Conservation (phyloP, 177 flowering plant species). For the Vitis hybrid region DNA sequence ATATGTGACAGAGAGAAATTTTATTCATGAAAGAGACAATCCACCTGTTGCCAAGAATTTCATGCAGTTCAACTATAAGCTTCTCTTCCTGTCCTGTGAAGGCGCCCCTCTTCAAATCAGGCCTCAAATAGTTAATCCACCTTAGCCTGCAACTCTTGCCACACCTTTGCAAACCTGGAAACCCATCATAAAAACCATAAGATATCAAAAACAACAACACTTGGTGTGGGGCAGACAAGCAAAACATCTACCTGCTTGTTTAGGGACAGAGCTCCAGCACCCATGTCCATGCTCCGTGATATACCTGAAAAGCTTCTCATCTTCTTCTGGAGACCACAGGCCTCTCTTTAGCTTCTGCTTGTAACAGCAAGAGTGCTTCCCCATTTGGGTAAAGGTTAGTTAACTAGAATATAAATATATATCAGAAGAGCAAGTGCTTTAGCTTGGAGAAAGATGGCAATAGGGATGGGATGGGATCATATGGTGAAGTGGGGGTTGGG, state of each 20-base stretch:
- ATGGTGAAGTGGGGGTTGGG: too few relatives aligned
- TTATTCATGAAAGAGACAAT: too few relatives aligned
- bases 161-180: constrained; percentile 55
- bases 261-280: constrained; percentile 75
- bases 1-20: too few relatives aligned
- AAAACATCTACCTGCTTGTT: constrained; percentile 46
- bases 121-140: constrained; percentile 66
- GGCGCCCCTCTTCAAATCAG: constrained; percentile 66
- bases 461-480: too few relatives aligned
- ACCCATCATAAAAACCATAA: too few relatives aligned
- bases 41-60: constrained; percentile 59
- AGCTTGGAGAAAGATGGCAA: too few relatives aligned
- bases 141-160: constrained; percentile 67
- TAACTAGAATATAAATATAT: too few relatives aligned
- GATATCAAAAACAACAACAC: too few relatives aligned
- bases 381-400: constrained; percentile 31
- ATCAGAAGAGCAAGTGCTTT: too few relatives aligned
- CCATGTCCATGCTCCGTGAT: constrained; percentile 65
- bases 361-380: constrained; percentile 52
- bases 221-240: neutral
- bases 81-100: constrained; percentile 63
- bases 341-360: constrained; percentile 37
- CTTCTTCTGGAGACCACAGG: too few relatives aligned
- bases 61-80: constrained; percentile 60
- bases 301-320: constrained; percentile 28